phyloP scores from a whole-genome alignment of 2,329 filamentous ascomycete species.

The Arachnomyces sp. region DNA sequence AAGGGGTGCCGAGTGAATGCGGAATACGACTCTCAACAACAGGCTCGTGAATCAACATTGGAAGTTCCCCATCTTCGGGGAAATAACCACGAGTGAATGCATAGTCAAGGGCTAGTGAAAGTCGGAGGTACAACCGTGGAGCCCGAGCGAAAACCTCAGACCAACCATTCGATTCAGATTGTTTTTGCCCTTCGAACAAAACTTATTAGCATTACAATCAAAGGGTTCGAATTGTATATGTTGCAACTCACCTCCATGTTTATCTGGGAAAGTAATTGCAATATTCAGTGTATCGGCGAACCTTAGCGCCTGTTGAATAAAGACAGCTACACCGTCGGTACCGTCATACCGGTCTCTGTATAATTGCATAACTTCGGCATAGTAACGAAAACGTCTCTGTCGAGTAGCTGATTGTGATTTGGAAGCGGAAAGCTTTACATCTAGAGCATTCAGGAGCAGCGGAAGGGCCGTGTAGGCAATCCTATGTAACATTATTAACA shows the following conservation, averaged over 20 bases:
- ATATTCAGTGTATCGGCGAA: not conserved
- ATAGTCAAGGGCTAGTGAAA: slow-evolving; percentile 10
- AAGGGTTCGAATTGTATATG: no score
- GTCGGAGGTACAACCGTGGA: slow-evolving; percentile 8
- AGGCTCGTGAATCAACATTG: slow-evolving; percentile 8
- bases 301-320: slow-evolving; percentile 8
- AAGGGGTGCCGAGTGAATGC: not conserved
- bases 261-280: not conserved
- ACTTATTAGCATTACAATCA: not conserved
- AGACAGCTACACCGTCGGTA: slow-evolving; percentile 34
- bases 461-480: slow-evolving; percentile 32
- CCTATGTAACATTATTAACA: slow-evolving; percentile 1
- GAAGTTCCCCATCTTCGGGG: slow-evolving; percentile 9
- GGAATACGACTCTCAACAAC: not conserved
- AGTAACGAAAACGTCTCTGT: slow-evolving; percentile 38
- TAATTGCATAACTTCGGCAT: slow-evolving; percentile 41
- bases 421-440: slow-evolving; percentile 31
- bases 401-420: slow-evolving; percentile 33
- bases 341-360: slow-evolving; percentile 43
- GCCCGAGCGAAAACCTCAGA: slow-evolving; percentile 8
- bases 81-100: slow-evolving; percentile 7
- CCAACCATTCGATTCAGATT: slow-evolving; percentile 7
- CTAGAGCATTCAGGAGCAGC: slow-evolving; percentile 31
- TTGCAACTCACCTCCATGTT: not conserved
- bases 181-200: slow-evolving; percentile 1